Conservation (phyloP, 1,139 yeast species). For the Yamadazyma spencermartinsiae region DNA sequence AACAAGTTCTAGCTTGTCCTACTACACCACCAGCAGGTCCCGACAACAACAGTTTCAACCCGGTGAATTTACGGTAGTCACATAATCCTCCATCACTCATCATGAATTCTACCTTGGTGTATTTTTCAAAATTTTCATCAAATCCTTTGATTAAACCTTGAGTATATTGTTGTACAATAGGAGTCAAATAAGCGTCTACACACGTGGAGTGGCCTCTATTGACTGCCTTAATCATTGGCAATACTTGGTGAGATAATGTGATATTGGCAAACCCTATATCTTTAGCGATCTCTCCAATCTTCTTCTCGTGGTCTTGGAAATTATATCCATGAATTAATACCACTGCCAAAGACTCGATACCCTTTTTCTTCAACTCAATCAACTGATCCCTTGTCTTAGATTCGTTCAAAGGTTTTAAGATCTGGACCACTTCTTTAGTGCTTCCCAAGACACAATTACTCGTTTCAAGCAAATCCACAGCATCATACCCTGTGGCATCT, state of each 20-base stretch:
- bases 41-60: constrained; percentile 51
- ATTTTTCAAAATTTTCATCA: constrained; percentile 37
- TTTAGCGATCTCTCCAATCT: constrained; percentile 57
- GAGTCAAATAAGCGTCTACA: constrained; percentile 79
- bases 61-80: constrained; percentile 47
- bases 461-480: constrained; percentile 16
- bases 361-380: constrained; percentile 46
- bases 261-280: constrained; percentile 56
- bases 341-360: constrained; percentile 66
- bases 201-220: constrained; percentile 72
- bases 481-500: constrained; percentile 43
- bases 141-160: constrained; percentile 62
- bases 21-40: constrained; percentile 69
- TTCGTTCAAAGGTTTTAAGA: constrained; percentile 50
- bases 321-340: constrained; percentile 72
- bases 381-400: constrained; percentile 24
- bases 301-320: constrained; percentile 61
- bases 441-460: constrained; percentile 41
- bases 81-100: constrained; percentile 61
- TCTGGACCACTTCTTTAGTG: constrained; percentile 63
- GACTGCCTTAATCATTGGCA: constrained; percentile 75
- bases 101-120: constrained; percentile 48
- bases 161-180: constrained; percentile 65
- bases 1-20: constrained; percentile 54
- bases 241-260: constrained; percentile 65